Evolutionary conservation across 345 rosid genomes (phyloP).

Genomic region (Rubroshorea leprosula): DNA sequence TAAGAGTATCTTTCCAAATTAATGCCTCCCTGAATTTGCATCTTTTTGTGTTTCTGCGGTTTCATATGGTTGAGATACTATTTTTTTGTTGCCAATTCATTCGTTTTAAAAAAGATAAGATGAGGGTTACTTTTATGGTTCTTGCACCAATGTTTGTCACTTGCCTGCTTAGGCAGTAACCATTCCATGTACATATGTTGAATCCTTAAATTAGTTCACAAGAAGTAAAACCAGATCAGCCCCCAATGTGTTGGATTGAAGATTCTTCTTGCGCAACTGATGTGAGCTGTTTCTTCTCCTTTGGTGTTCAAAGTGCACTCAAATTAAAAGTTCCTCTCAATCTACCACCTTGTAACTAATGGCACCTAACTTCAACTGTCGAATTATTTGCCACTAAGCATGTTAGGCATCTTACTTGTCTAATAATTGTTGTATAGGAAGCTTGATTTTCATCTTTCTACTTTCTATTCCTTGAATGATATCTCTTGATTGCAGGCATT

Average conservation of each 20-base stretch:
- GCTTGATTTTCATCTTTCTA: neutral
- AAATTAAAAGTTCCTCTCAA: neutral
- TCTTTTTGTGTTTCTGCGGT: neutral
- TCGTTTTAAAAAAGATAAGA: too few species aligned
- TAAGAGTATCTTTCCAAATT: neutral
- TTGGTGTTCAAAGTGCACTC: neutral
- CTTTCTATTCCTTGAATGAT: neutral
- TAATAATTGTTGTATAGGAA: neutral
- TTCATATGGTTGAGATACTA: neutral
- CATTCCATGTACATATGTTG: neutral
- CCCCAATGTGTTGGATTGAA: too few species aligned
- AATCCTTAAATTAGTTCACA: neutral
- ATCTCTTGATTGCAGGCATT: neutral
- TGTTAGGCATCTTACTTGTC: neutral
- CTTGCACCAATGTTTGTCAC: neutral
- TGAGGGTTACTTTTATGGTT: neutral
- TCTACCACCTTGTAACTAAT: too few species aligned
- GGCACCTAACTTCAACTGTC: neutral
- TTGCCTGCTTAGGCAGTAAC: neutral
- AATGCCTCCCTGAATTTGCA: neutral
- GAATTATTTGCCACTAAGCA: neutral
- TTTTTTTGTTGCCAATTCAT: too few species aligned
- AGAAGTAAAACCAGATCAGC: too few species aligned
- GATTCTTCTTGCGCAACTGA: too few species aligned
- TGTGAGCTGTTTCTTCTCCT: neutral